Percentiles rank a stretch among this genome's conserved stretches.
Conservation (phyloP, 139 green algal genomes). For the Volvox africanus region DNA sequence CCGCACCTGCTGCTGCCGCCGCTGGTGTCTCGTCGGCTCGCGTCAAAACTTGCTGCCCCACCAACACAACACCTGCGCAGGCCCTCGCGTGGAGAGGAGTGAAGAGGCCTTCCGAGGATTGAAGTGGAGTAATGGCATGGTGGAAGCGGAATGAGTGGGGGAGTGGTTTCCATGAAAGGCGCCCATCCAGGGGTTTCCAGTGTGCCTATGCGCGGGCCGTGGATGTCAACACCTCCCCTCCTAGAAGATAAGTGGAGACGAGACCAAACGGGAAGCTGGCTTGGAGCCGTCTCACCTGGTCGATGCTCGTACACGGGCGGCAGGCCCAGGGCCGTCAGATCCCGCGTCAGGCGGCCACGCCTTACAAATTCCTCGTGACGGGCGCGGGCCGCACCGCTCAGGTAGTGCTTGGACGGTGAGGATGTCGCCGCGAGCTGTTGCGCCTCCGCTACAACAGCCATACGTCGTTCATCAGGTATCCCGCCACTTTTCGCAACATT, state of each 20-base stretch:
- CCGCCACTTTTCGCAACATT: no score
- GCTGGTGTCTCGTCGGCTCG: background rate
- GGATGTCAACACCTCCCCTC: no score
- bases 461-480: no score
- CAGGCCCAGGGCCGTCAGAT: constrained; percentile 33
- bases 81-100: no score
- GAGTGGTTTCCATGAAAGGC: no score
- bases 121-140: no score
- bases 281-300: background rate
- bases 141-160: no score
- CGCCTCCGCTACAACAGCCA: background rate
- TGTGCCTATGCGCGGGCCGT: no score
- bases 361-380: constrained; percentile 21
- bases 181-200: no score
- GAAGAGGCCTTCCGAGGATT: no score
- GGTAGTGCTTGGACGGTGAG: constrained; percentile 1
- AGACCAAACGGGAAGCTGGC: no score
- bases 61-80: background rate
- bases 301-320: background rate
- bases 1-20: background rate
- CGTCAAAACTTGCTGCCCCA: constrained; percentile 10
- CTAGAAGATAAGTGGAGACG: no score
- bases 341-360: constrained; percentile 3
- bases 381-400: constrained; percentile 1
- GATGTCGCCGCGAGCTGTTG: background rate